Base-by-base conservation (phyloP, 176 grass and related monocot genomes). In the Ampelocalamus luodianensis region DNA sequence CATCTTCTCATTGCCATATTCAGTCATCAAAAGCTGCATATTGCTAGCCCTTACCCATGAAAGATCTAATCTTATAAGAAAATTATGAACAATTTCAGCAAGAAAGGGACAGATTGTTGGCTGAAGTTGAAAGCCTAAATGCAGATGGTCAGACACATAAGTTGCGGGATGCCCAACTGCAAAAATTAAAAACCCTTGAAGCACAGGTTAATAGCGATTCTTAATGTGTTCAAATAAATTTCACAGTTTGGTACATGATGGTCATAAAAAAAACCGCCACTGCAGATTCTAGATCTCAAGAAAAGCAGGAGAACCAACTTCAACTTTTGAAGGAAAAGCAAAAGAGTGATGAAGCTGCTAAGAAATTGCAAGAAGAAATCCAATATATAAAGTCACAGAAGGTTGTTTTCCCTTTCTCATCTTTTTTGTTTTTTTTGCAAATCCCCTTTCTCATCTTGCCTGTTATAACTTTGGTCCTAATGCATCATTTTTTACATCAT, bases 291-390 rank as follows among this genome's bases (percentile, higher is more conserved):
- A 79, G 93, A 96, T 37, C 93, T 98, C 51, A 98, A 98, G 85
- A 98, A 89, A 98, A 98, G 72, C 96, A 98, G 83, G 96, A 98
- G 64, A 98, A 90, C 60, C 96, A 96, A 87, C 90, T 98, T 83
- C 93, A 98, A 71, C 86, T 98, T 85, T 81, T 96, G 81, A 98
- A 96, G 84, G 91, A 98, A 83, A 98, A 98, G 72, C 96, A 98
- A 81, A 98, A 90, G 88, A 98, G 96, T 82, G 96, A 98, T 40
- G 96, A 98, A 85, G 88, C 91, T 65, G 91, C 96, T 70, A 98
- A 98, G 91, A 98, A 98, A 86, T 83, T 98, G 40, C 96, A 98
- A 87, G 96, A 98, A 51, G 96, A 98, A 85, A 98, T 98, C 82
- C 93, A 95, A 79, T 98, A 89, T 90, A 98, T 98, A 48, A 96